phyloP scores from a whole-genome alignment of 2,329 filamentous ascomycete genomes.

The Seiridium cupressi region DNA sequence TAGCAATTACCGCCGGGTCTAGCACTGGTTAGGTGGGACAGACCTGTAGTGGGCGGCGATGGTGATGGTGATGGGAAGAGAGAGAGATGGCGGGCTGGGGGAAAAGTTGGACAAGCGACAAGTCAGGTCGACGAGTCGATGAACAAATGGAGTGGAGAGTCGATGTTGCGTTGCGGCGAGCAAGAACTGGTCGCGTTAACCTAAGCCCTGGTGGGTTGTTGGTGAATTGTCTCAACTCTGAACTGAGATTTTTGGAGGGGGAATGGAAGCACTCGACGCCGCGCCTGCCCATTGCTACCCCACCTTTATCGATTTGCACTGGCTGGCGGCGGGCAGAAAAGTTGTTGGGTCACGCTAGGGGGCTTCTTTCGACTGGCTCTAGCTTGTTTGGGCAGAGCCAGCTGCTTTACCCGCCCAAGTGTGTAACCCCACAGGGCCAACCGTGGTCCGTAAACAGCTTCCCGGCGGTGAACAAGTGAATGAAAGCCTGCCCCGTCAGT shows the following conservation, averaged over 20 bases:
- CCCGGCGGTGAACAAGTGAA: not conserved
- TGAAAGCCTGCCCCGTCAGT: not conserved
- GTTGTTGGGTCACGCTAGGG: constrained; percentile 6
- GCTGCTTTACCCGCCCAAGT: not conserved
- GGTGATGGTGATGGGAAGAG: not conserved
- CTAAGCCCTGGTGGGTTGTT: constrained; percentile 8
- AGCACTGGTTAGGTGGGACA: not conserved
- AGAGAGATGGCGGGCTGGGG: not conserved
- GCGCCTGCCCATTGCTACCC: not conserved
- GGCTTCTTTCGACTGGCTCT: not conserved
- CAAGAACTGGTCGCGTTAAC: not conserved
- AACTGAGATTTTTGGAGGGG: constrained; percentile 2
- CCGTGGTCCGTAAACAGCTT: not conserved
- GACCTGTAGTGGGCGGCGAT: not conserved
- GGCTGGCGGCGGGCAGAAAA: not conserved
- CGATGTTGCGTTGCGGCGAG: not conserved
- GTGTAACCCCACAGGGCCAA: not conserved
- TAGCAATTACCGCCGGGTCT: not conserved
- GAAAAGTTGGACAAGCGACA: not conserved
- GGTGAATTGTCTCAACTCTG: constrained; percentile 1
- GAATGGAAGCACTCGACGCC: not conserved
- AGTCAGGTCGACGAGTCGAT: not conserved
- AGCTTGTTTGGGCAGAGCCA: not conserved
- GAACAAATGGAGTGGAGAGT: not conserved
- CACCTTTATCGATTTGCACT: not conserved